These are phyloP conservation scores for Cucurbita moschata DNA, from an alignment of 306 rosid genomes.

Conservation along the genomic window DNA sequence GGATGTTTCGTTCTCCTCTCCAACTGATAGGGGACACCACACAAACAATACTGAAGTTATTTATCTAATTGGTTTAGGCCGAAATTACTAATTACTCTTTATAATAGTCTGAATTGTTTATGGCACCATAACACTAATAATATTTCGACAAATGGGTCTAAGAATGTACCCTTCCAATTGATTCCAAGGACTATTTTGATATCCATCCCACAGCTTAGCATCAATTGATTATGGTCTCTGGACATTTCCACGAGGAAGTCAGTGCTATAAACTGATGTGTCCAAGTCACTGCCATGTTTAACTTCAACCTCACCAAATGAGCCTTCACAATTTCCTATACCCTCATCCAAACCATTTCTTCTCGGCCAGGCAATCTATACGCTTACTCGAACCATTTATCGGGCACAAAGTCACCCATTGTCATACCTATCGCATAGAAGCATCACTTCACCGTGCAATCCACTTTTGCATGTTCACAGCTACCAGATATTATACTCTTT, in stretches of 20 bases:
- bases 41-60: too few species aligned
- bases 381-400: slow-evolving; percentile 70
- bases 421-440: slow-evolving; percentile 91
- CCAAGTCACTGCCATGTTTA: slow-evolving; percentile 91
- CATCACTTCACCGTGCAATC: slow-evolving; percentile 93
- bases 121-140: slow-evolving; percentile 60
- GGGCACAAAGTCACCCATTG: slow-evolving; percentile 95
- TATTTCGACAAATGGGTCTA: slow-evolving; percentile 38
- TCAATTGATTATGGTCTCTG: slow-evolving; percentile 56
- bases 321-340: slow-evolving; percentile 95
- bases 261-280: slow-evolving; percentile 76
- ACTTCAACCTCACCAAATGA: slow-evolving; percentile 86
- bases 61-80: too few species aligned
- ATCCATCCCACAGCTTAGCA: slow-evolving; percentile 67
- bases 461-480: slow-evolving; percentile 87
- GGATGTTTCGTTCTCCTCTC: too few species aligned
- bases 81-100: too few species aligned
- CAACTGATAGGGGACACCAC: too few species aligned
- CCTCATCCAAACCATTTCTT: slow-evolving; percentile 92
- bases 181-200: slow-evolving; percentile 74
- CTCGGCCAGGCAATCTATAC: slow-evolving; percentile 58
- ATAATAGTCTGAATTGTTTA: too few species aligned
- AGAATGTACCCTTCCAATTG: slow-evolving; percentile 87
- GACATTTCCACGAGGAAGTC: slow-evolving; percentile 58
- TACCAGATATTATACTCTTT: slow-evolving; percentile 52